These are phyloP conservation scores for Aspergillus pseudonomiae DNA, from an alignment of 2,329 filamentous ascomycete genomes.

Conservation along the genomic window DNA sequence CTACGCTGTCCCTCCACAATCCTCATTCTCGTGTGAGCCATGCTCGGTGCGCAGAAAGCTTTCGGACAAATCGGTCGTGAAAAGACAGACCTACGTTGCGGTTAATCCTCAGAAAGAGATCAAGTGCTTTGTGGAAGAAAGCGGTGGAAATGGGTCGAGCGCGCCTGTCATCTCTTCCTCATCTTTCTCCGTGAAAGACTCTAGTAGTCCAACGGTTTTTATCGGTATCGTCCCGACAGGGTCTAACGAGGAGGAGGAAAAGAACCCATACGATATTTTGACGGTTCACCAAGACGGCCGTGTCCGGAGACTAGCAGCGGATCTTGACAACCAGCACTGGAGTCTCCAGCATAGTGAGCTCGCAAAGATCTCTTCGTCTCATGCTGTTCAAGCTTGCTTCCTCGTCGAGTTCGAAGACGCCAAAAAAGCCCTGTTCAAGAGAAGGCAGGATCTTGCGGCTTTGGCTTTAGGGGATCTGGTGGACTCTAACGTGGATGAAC, in stretches of 20 bases:
- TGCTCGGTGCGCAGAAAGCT: constrained; percentile 60
- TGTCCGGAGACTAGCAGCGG: constrained; percentile 43
- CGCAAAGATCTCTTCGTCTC: constrained; percentile 29
- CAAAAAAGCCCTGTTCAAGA: constrained; percentile 43
- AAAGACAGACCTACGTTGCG: constrained; percentile 61
- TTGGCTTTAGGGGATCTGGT: constrained; percentile 38
- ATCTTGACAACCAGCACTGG: constrained; percentile 45
- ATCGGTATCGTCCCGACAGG: constrained; percentile 41
- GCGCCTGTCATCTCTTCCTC: constrained; percentile 43
- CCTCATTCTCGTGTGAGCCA: constrained; percentile 59
- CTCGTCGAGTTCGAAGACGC: constrained; percentile 46
- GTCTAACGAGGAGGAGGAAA: constrained; percentile 26
- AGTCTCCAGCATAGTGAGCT: constrained; percentile 40
- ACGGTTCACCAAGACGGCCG: constrained; percentile 49
- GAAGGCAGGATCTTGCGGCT: constrained; percentile 43
- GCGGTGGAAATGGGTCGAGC: constrained; percentile 32
- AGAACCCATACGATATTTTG: constrained; percentile 43
- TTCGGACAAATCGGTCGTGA: constrained; percentile 45
- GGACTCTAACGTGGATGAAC: constrained; percentile 30
- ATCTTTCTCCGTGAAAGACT: constrained; percentile 41
- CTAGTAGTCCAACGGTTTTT: constrained; percentile 41
- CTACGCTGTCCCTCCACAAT: constrained; percentile 64
- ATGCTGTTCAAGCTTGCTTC: constrained; percentile 40
- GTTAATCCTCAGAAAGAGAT: constrained; percentile 54
- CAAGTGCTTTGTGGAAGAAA: constrained; percentile 58